Evolutionary conservation across 768 basidiomycete genomes (phyloP).

Genomic region (Agaricus blazei): DNA sequence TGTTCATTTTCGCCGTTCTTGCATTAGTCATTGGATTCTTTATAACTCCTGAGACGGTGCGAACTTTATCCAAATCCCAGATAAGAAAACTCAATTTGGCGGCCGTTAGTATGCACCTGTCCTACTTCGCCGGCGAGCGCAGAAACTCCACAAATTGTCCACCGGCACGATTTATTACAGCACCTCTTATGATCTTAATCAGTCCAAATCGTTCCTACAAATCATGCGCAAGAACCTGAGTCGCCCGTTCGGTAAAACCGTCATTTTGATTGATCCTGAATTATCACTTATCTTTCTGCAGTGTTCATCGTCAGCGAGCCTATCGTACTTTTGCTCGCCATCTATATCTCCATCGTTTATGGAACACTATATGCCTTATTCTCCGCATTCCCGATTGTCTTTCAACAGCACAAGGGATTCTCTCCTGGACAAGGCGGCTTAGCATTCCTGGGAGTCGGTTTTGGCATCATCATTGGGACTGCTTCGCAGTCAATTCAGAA

Average conservation of each 20-base stretch:
- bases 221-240: conserved; percentile 45
- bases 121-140: conserved; percentile 48
- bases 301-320: conserved; percentile 60
- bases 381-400: conserved; percentile 56
- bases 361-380: conserved; percentile 62
- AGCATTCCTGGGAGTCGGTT: conserved; percentile 60
- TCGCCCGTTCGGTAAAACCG: conserved; percentile 45
- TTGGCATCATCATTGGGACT: conserved; percentile 50
- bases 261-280: no score
- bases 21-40: conserved; percentile 42
- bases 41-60: conserved; percentile 53
- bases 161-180: conserved; percentile 37
- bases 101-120: conserved; percentile 52
- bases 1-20: conserved; percentile 46
- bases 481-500: conserved; percentile 49
- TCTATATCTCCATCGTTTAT: conserved; percentile 60
- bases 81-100: not conserved
- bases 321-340: conserved; percentile 51
- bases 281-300: conserved; percentile 15
- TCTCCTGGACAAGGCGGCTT: conserved; percentile 51
- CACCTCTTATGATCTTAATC: conserved; percentile 43
- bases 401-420: conserved; percentile 48
- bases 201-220: conserved; percentile 35
- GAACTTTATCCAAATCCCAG: conserved; percentile 9
- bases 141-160: conserved; percentile 35